Evolutionary conservation across 208 protist species (phyloP).

Genomic region (Leishmania martiniquensis): DNA sequence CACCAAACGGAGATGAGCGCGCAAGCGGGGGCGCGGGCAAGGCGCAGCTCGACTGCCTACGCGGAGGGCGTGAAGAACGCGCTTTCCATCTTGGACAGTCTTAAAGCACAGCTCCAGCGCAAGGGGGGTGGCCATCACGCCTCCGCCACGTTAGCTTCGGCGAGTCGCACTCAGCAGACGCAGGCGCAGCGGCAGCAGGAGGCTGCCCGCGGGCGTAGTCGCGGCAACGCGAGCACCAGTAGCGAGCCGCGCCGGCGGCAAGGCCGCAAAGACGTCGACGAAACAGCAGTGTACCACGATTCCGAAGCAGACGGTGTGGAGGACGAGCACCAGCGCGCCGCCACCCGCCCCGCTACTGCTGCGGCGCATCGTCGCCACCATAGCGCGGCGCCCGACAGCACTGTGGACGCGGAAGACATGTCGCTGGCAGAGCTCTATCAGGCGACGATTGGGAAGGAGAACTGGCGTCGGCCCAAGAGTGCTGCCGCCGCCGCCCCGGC

Average conservation of each 20-base stretch:
- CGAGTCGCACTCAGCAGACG: slow-evolving; percentile 24
- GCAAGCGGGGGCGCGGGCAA: slow-evolving; percentile 14
- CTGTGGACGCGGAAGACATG: slow-evolving; percentile 27
- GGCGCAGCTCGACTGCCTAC: slow-evolving; percentile 34
- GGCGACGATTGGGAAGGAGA: slow-evolving; percentile 27
- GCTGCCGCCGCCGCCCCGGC: not conserved
- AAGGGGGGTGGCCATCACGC: slow-evolving; percentile 9
- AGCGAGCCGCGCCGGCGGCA: slow-evolving; percentile 21
- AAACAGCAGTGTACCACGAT: slow-evolving; percentile 25
- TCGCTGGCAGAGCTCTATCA: slow-evolving; percentile 32
- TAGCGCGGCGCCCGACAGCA: not conserved
- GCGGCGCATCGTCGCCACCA: not conserved
- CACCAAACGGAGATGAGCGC: not conserved
- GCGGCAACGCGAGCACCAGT: slow-evolving; percentile 19
- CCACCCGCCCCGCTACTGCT: not conserved
- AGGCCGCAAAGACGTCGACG: slow-evolving; percentile 2
- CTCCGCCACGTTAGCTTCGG: slow-evolving; percentile 21
- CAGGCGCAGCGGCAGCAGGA: slow-evolving; percentile 15
- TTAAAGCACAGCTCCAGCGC: slow-evolving; percentile 50
- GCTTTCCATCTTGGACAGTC: slow-evolving; percentile 65
- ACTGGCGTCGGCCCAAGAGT: slow-evolving; percentile 16
- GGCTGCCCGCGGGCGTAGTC: not conserved
- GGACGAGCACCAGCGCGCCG: not conserved
- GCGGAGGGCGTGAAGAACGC: slow-evolving; percentile 67
- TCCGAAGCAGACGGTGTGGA: not conserved